phyloP scores from a whole-genome alignment of 495 filamentous ascomycete species.

The Penicillium soppii region DNA sequence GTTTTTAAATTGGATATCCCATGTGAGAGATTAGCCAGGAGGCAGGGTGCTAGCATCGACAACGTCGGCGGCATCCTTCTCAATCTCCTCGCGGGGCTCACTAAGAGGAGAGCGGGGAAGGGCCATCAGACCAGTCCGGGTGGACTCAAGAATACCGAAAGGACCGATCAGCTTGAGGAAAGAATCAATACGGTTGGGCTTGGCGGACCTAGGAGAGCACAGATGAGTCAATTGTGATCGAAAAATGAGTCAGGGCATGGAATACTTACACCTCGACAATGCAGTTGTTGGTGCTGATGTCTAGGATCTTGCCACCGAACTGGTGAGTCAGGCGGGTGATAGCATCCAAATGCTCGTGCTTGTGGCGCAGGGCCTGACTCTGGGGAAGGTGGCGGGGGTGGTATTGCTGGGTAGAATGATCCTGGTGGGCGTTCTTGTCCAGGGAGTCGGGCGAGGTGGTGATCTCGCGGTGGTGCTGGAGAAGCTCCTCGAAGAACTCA shows the following conservation, averaged over 20 bases:
- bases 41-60: conserved; percentile 91
- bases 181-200: conserved; percentile 89
- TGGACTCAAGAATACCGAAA: conserved; percentile 96
- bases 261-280: conserved; percentile 90
- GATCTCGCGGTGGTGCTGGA: conserved; percentile 87
- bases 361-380: conserved; percentile 87
- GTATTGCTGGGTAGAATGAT: conserved; percentile 49
- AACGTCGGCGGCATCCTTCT: conserved; percentile 85
- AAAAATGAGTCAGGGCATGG: background rate
- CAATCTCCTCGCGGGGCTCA: conserved; percentile 65
- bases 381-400: conserved; percentile 82
- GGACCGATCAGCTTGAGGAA: conserved; percentile 94
- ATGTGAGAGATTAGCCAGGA: conserved; percentile 65
- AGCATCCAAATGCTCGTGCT: conserved; percentile 92
- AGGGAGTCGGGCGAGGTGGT: conserved; percentile 42
- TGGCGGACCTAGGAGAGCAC: conserved; percentile 66
- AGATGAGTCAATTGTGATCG: background rate
- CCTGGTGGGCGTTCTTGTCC: conserved; percentile 29
- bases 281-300: conserved; percentile 97
- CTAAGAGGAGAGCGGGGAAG: conserved; percentile 88
- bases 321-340: conserved; percentile 96
- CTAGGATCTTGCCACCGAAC: conserved; percentile 94
- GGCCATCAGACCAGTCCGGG: conserved; percentile 93
- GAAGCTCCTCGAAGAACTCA: conserved; percentile 95
- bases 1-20: conserved; percentile 12